Evolutionary conservation across 2,329 filamentous ascomycete genomes (phyloP).

Genomic region (Colletotrichum sp.): DNA sequence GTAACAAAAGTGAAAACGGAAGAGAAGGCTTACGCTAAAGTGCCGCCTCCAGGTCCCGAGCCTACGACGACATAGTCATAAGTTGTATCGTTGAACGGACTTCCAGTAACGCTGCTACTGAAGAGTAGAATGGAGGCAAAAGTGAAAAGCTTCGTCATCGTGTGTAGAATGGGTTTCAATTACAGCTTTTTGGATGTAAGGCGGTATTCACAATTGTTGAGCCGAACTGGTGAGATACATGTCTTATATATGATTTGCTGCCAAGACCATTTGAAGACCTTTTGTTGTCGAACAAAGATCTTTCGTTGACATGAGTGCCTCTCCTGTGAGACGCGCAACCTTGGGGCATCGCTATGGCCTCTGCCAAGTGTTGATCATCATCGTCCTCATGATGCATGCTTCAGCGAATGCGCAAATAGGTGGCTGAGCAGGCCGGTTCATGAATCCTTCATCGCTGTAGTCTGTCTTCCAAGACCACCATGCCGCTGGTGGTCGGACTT

Average conservation of each 20-base stretch:
- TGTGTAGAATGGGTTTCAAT: background rate
- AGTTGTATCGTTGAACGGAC: background rate
- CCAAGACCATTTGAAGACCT: background rate
- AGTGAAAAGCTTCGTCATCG: background rate
- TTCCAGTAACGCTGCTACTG: background rate
- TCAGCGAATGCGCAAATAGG: too few relatives aligned
- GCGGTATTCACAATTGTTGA: too few relatives aligned
- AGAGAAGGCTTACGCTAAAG: background rate
- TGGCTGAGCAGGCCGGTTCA: background rate
- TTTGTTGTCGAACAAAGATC: background rate
- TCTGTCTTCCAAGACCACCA: background rate
- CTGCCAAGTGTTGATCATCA: background rate
- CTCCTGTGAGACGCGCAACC: background rate
- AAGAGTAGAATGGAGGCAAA: background rate
- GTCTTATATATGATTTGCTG: background rate
- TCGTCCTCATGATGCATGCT: background rate
- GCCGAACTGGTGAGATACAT: background rate
- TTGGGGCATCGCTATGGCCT: background rate
- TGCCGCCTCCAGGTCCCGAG: background rate
- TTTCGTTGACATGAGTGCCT: background rate
- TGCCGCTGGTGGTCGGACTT: background rate
- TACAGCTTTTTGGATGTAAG: background rate
- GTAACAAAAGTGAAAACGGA: background rate
- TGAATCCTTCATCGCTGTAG: background rate
- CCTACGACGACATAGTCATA: constrained; percentile 4